Conservation (phyloP, 768 basidiomycete species). For the Tubosaeta brunneosetosa region DNA sequence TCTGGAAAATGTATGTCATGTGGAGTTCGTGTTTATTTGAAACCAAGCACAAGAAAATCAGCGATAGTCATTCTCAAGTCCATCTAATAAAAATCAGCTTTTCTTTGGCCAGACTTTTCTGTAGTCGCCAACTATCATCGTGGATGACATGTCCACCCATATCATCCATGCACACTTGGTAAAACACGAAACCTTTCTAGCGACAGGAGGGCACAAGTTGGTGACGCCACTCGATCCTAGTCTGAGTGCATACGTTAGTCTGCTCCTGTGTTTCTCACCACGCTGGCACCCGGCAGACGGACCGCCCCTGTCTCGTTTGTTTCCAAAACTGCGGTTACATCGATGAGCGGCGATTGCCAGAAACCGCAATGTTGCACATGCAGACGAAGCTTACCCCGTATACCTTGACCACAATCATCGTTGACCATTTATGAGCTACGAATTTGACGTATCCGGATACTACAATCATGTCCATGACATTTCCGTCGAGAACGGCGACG, state of each 20-base stretch:
- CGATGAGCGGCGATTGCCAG: not conserved
- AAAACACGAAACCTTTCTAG: not conserved
- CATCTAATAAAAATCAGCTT: too few species aligned
- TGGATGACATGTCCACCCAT: too few species aligned
- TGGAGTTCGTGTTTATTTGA: not conserved
- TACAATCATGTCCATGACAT: conserved; percentile 32
- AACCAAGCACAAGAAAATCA: not conserved
- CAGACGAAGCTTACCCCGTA: not conserved
- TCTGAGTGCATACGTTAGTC: conserved; percentile 3
- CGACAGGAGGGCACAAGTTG: not conserved
- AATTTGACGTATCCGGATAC: conserved; percentile 22
- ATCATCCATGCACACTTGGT: too few species aligned
- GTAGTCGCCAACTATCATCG: too few species aligned
- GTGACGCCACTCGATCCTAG: not conserved
- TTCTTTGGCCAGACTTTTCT: too few species aligned
- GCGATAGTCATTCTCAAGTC: too few species aligned
- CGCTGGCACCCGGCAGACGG: too few species aligned
- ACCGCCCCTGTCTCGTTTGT: too few species aligned
- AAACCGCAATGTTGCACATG: not conserved
- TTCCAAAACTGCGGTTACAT: conserved; percentile 4
- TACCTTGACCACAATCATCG: not conserved
- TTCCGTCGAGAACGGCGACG: conserved; percentile 29
- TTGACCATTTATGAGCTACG: conserved; percentile 8
- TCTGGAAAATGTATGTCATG: not conserved
- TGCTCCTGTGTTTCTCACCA: not conserved